phyloP scores from a whole-genome alignment of 345 rosid genomes.

The Salix koriyanagi region DNA sequence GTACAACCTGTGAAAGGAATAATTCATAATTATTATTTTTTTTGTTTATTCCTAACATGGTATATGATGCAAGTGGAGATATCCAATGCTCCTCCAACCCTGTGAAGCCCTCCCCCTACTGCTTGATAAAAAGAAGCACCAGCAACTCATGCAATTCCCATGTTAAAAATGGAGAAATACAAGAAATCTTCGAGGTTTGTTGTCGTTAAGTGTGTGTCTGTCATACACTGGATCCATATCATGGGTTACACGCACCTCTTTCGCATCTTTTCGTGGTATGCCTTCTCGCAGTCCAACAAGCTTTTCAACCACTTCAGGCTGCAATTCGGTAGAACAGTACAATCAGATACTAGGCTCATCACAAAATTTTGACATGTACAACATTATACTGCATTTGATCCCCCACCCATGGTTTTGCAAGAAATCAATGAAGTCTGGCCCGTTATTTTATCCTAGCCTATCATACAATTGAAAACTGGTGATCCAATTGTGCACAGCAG shows the following conservation, averaged over 20 bases:
- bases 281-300: slow-evolving; percentile 94
- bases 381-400: neutral
- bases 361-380: neutral
- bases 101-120: too few relatives aligned
- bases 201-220: neutral
- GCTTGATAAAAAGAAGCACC: neutral
- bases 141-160: neutral
- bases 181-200: neutral
- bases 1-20: slow-evolving; percentile 61
- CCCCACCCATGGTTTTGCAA: neutral
- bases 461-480: neutral
- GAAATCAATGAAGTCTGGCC: neutral
- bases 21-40: neutral
- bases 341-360: neutral
- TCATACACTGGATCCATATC: neutral
- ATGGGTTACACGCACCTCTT: slow-evolving; percentile 56
- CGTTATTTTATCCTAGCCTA: neutral
- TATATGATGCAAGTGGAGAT: neutral
- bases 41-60: neutral
- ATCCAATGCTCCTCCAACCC: neutral
- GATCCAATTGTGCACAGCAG: neutral
- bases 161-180: neutral
- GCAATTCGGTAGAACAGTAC: slow-evolving; percentile 14
- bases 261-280: slow-evolving; percentile 92
- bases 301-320: slow-evolving; percentile 98